Evolutionary conservation across 139 green algal species (phyloP).

Genomic region (Closterium sp.): DNA sequence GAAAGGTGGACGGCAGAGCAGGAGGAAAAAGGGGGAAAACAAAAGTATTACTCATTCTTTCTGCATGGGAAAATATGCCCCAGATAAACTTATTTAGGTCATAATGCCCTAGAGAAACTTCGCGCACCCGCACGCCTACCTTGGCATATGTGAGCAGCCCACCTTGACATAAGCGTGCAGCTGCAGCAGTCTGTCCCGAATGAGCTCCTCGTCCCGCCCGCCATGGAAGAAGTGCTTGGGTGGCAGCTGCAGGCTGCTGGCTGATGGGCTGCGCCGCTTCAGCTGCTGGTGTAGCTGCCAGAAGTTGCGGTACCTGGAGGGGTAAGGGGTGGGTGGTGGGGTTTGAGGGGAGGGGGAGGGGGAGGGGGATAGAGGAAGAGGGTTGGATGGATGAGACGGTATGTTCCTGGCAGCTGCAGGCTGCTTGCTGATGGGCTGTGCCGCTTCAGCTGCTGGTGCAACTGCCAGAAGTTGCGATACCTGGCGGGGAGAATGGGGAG

Average conservation of each 20-base stretch:
- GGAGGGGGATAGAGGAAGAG: too few species aligned
- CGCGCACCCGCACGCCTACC: too few species aligned
- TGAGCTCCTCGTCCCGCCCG: conserved; percentile 21
- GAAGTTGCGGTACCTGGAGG: conserved; percentile 41
- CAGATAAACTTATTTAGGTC: too few species aligned
- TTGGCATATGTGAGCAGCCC: too few species aligned
- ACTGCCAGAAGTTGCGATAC: conserved; percentile 41
- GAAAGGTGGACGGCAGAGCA: not conserved
- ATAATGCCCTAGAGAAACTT: too few species aligned
- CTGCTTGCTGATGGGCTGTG: conserved; percentile 1
- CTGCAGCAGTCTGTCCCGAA: conserved; percentile 3
- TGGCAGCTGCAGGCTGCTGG: conserved; percentile 26
- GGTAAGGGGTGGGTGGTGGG: too few species aligned
- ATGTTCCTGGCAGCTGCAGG: conserved; percentile 33
- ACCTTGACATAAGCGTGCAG: conserved; percentile 31
- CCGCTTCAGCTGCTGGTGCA: conserved; percentile 37
- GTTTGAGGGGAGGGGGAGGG: too few species aligned
- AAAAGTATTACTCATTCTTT: not conserved
- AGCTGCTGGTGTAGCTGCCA: conserved; percentile 32
- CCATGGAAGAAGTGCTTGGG: conserved; percentile 24
- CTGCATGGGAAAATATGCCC: not conserved
- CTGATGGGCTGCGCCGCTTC: conserved; percentile 2
- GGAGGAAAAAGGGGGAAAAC: not conserved
- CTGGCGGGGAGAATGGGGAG: not conserved
- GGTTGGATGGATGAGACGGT: too few species aligned